Base-by-base conservation (phyloP, 768 basidiomycete species). In the Tylopilus plumbeoviolaceoides region DNA sequence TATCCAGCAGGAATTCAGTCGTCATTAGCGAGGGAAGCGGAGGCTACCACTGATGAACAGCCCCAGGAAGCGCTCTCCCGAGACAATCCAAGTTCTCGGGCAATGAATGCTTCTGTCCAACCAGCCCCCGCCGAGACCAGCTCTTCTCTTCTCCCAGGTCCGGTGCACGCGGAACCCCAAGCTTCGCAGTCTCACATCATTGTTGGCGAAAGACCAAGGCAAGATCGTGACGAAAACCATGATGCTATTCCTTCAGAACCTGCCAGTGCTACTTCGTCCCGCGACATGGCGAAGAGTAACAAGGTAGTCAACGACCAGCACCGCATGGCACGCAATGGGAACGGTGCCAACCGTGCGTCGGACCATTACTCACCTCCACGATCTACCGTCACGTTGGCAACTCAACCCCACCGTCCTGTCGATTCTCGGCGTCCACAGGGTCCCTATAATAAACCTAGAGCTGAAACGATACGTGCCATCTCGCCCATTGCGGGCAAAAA, bases 401-500 rank as follows among this genome's bases (percentile, higher is more conserved):
- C 48, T 14, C 50, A 55, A 14, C 28, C 56, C 15, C 44, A 45
- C 9, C 57, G 25, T 12, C 31, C 1, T 21, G 21, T 12, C 28
- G 55, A 57, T 14, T 47, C 52, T 38, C 40, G 54, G 56, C 54
- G 33, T 14, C 54, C 55, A 7, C 46, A 41, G 14, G 49, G 47
- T 25, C 5, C 44, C 17, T 51, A 55, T 4, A 50, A 44, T 42
- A 51, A 21, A n/a, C 36, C 54, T 28, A 63, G 61, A 46, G 57
- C 50, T n/a, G 63, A 67, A 39, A 47, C 53, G 14, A 54, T 59
- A 40, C 55, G 62, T 2, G 50, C 55, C 27, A 31, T 48, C 28
- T 56, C 62, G 3, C 62, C 64, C 4, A 48, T 21, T 10, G 21
- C 30, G 2, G 58, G 59, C 35, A 64, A 39, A 38, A 68, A 69